Conservation (phyloP, 140 eudicot genomes). For the Flaveria floridana region DNA sequence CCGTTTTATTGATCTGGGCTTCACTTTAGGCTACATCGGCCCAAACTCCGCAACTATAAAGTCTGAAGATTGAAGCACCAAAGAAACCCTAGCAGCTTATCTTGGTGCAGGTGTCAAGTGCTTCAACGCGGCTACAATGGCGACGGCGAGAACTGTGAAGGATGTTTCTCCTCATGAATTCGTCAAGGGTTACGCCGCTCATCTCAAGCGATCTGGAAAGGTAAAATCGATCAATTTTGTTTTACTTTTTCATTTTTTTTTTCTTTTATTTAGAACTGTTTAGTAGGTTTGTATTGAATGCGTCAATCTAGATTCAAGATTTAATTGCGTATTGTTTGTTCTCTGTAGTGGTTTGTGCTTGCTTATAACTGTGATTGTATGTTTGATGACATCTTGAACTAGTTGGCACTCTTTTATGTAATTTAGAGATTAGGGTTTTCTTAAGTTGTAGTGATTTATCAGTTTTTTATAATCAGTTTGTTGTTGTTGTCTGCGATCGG, state of each 20-base stretch:
- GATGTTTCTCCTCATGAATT: constrained; percentile 57
- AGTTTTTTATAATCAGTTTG: background rate
- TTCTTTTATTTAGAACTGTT: background rate
- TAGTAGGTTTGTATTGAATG: background rate
- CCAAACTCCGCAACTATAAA: constrained; percentile 8
- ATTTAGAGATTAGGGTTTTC: background rate
- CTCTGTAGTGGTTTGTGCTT: background rate
- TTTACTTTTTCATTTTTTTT: background rate
- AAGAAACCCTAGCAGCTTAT: constrained; percentile 30
- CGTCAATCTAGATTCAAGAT: background rate
- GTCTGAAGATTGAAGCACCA: background rate
- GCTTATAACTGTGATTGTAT: background rate
- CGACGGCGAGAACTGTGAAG: constrained; percentile 55
- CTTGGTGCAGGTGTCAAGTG: constrained; percentile 17
- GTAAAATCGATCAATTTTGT: constrained; percentile 13
- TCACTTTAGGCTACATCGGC: background rate
- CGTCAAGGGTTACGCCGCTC: constrained; percentile 51
- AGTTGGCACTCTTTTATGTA: too few species aligned
- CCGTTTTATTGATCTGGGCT: too few species aligned
- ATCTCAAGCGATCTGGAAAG: constrained; percentile 60
- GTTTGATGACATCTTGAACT: background rate
- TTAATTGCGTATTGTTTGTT: background rate
- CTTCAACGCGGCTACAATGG: constrained; percentile 34
- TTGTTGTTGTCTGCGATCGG: too few species aligned
- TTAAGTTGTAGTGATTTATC: background rate